phyloP scores from a whole-genome alignment of 345 rosid genomes.

The Bruguiera sexangula region DNA sequence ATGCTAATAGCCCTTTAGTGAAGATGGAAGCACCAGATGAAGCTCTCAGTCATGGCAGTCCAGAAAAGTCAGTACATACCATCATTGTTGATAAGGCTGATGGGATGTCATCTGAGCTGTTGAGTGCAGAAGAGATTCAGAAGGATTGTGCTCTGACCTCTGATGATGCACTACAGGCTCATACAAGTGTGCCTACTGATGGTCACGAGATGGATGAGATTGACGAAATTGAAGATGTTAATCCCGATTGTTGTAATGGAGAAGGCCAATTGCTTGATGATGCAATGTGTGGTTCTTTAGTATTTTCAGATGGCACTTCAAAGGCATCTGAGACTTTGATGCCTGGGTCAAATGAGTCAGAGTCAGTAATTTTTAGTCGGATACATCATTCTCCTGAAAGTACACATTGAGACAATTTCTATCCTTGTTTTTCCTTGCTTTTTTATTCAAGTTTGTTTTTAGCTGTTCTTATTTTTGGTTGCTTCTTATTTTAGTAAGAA shows the following conservation, averaged over 20 bases:
- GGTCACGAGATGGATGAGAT: constrained; percentile 13
- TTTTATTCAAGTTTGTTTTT: constrained; percentile 21
- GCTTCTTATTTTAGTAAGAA: constrained; percentile 26
- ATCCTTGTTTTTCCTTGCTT: constrained; percentile 30
- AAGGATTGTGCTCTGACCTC: not conserved
- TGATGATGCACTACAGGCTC: constrained; percentile 15
- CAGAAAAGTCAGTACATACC: constrained; percentile 22
- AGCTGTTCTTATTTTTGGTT: constrained; percentile 14
- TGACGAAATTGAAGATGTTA: constrained; percentile 10
- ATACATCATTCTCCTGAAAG: constrained; percentile 95
- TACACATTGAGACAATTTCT: constrained; percentile 88
- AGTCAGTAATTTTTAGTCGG: constrained; percentile 76
- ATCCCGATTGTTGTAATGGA: constrained; percentile 7
- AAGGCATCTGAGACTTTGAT: constrained; percentile 38
- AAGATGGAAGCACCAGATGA: constrained; percentile 17
- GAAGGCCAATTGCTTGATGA: constrained; percentile 26
- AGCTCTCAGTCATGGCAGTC: constrained; percentile 14
- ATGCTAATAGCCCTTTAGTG: not conserved
- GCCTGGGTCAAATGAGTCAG: constrained; percentile 69
- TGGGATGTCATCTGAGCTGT: constrained; percentile 22
- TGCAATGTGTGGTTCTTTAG: constrained; percentile 33
- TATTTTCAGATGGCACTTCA: constrained; percentile 39
- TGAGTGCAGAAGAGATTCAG: constrained; percentile 19
- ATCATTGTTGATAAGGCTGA: constrained; percentile 25
- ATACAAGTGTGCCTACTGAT: constrained; percentile 2